Evolutionary conservation across 257 asterid species (phyloP).

Genomic region (Misopates orontium): DNA sequence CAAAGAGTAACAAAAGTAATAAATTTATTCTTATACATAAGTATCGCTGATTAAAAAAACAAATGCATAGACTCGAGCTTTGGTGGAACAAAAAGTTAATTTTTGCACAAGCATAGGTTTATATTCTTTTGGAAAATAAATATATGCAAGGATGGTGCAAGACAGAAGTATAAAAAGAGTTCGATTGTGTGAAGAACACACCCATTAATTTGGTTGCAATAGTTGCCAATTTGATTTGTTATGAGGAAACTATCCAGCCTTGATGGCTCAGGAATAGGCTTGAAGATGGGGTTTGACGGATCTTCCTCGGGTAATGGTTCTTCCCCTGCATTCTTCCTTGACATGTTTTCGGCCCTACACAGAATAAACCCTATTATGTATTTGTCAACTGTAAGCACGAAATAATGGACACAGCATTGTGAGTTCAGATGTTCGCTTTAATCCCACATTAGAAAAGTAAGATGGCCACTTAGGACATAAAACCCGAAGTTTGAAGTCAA

Average conservation of each 20-base stretch:
- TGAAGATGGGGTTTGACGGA: constrained; percentile 81
- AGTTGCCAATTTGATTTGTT: constrained; percentile 85
- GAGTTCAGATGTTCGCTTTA: neutral
- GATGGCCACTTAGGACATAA: neutral
- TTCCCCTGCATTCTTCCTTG: constrained; percentile 87
- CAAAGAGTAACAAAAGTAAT: too few relatives aligned
- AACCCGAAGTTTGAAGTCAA: too few relatives aligned
- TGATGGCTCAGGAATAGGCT: constrained; percentile 93
- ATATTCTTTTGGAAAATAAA: neutral
- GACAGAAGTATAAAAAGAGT: neutral
- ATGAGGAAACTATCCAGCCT: constrained; percentile 89
- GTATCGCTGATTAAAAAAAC: neutral
- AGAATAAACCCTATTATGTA: neutral
- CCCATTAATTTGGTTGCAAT: constrained; percentile 98
- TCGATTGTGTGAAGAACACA: constrained; percentile 29
- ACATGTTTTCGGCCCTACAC: constrained; percentile 72
- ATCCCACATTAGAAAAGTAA: neutral
- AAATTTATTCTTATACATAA: too few relatives aligned
- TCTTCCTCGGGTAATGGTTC: constrained; percentile 97
- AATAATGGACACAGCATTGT: neutral
- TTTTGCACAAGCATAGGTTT: neutral
- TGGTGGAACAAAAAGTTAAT: neutral
- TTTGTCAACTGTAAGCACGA: neutral
- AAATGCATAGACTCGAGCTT: neutral
- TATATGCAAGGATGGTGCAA: neutral